A percentile compares a stretch with the other conserved stretches of the same genome.
Conservation (phyloP, 2,329 filamentous ascomycete species). For the Xylariaceae sp. region DNA sequence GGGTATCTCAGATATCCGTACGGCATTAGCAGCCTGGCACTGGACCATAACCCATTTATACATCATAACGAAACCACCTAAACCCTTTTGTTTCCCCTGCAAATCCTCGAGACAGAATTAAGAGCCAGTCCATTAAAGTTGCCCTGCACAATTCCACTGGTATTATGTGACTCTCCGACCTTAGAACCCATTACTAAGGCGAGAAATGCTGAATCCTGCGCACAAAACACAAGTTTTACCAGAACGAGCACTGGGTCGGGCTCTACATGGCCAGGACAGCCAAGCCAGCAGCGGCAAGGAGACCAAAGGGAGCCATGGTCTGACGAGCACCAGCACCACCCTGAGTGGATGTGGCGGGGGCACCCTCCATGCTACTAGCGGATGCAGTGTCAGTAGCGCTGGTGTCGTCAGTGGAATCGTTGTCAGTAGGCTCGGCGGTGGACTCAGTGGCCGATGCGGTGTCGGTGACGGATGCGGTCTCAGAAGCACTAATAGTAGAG, state of each 20-base stretch:
- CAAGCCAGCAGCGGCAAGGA: constrained; percentile 30
- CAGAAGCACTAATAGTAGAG: constrained; percentile 16
- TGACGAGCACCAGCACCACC: constrained; percentile 18
- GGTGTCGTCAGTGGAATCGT: constrained; percentile 21
- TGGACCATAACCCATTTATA: constrained; percentile 30
- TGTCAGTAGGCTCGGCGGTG: constrained; percentile 14
- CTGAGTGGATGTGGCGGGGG: constrained; percentile 6
- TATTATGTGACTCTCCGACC: constrained; percentile 24
- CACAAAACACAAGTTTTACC: constrained; percentile 16
- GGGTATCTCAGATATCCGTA: constrained; percentile 28
- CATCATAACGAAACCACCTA: constrained; percentile 28
- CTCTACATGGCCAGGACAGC: constrained; percentile 29
- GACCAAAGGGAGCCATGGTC: constrained; percentile 29
- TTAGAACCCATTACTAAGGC: constrained; percentile 20
- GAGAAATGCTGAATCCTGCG: constrained; percentile 21
- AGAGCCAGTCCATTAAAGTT: constrained; percentile 19
- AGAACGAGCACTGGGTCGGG: background rate
- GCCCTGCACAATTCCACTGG: constrained; percentile 22
- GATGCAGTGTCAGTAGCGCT: constrained; percentile 22
- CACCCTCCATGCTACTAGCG: constrained; percentile 10
- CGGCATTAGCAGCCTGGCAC: constrained; percentile 26
- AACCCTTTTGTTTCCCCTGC: constrained; percentile 23
- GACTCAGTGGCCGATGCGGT: constrained; percentile 19
- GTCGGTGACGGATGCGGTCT: constrained; percentile 16
- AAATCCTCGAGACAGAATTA: constrained; percentile 21